Percentiles rank a stretch among this genome's conserved stretches.
phyloP scores from a whole-genome alignment of 208 protist species.

The Trypanosoma cruzi region DNA sequence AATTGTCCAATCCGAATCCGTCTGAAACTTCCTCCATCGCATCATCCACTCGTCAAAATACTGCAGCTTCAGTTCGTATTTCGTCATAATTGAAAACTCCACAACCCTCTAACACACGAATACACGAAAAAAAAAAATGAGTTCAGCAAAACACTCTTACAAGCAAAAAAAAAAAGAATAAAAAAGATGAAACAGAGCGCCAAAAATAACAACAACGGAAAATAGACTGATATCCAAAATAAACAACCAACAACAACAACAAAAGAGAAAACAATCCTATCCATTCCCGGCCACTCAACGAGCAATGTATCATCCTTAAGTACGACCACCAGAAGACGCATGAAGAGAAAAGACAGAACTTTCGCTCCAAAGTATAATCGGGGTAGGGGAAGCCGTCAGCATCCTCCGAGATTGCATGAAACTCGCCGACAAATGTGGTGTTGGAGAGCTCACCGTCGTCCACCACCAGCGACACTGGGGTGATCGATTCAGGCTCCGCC shows the following conservation, averaged over 20 bases:
- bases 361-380: neutral
- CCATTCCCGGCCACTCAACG: too few relatives aligned
- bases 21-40: slow-evolving; percentile 91
- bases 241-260: slow-evolving; percentile 20
- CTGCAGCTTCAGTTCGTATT: slow-evolving; percentile 89
- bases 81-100: slow-evolving; percentile 37
- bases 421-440: neutral
- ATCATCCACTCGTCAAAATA: slow-evolving; percentile 93
- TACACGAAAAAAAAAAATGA: too few relatives aligned
- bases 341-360: slow-evolving; percentile 11
- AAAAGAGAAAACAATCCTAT: too few relatives aligned
- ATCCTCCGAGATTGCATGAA: slow-evolving; percentile 5
- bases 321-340: too few relatives aligned
- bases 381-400: slow-evolving; percentile 12
- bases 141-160: too few relatives aligned
- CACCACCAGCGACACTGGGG: slow-evolving; percentile 9
- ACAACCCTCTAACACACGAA: slow-evolving; percentile 10
- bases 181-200: too few relatives aligned
- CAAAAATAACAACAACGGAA: too few relatives aligned
- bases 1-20: slow-evolving; percentile 88
- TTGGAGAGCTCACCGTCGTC: slow-evolving; percentile 2
- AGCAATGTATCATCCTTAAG: too few relatives aligned
- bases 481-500: neutral
- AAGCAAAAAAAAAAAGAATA: too few relatives aligned
- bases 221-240: slow-evolving; percentile 3